Conservation (phyloP, 139 green algal genomes). For the Pleodorina starrii region DNA sequence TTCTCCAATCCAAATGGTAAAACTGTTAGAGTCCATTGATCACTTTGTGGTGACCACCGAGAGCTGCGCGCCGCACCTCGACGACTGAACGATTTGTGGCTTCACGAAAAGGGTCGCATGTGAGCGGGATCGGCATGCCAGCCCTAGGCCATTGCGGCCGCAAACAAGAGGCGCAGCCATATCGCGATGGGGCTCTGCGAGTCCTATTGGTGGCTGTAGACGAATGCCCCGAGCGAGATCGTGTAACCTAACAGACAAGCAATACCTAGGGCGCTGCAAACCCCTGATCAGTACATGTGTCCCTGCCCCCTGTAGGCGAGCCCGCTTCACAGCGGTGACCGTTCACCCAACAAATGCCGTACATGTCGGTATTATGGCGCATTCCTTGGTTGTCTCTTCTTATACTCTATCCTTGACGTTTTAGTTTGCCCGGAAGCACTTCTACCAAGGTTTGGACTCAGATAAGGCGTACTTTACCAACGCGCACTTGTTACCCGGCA, state of each 20-base stretch:
- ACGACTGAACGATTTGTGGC: conserved; percentile 15
- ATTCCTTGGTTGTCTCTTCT: no score
- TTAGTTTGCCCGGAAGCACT: no score
- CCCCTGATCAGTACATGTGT: no score
- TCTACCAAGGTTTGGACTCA: no score
- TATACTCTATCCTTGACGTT: no score
- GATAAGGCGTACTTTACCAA: no score
- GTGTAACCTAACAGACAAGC: not conserved
- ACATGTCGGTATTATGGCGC: no score
- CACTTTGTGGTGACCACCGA: not conserved
- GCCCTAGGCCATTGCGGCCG: conserved; percentile 38
- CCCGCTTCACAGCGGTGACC: no score
- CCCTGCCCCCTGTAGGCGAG: no score
- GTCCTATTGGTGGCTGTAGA: conserved; percentile 10
- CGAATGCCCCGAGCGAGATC: not conserved
- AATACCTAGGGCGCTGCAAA: not conserved
- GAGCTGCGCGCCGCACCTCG: conserved; percentile 24
- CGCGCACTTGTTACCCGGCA: no score
- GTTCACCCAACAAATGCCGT: no score
- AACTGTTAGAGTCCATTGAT: not conserved
- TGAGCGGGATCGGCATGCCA: not conserved
- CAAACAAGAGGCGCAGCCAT: conserved; percentile 31
- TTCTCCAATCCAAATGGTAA: not conserved
- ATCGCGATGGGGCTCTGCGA: not conserved
- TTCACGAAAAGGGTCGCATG: conserved; percentile 1